Conservation (phyloP, 495 filamentous ascomycete species). For the Aspergillus coremiiformis region DNA sequence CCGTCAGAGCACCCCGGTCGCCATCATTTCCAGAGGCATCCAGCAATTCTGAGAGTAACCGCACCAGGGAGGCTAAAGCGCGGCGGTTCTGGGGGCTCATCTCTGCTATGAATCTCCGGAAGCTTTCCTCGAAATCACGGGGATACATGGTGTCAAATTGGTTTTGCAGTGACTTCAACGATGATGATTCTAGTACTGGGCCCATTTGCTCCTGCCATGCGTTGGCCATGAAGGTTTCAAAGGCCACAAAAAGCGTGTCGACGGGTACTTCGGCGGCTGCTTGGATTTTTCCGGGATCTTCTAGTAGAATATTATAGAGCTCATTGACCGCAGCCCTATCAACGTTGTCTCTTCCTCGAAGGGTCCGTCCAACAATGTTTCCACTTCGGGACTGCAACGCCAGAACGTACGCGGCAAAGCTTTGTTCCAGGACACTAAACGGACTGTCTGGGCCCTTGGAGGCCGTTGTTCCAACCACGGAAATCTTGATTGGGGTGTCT, state of each 20-base stretch:
- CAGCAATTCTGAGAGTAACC: constrained; percentile 78
- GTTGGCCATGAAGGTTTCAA: constrained; percentile 85
- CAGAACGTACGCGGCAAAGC: constrained; percentile 75
- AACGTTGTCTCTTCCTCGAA: constrained; percentile 61
- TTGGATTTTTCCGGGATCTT: constrained; percentile 69
- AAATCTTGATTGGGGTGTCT: constrained; percentile 28
- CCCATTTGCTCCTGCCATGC: constrained; percentile 90
- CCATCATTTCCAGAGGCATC: constrained; percentile 94
- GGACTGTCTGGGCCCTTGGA: constrained; percentile 40
- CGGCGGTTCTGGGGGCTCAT: constrained; percentile 89
- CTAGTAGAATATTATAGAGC: constrained; percentile 80
- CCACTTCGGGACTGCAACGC: constrained; percentile 76
- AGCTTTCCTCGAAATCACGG: constrained; percentile 77
- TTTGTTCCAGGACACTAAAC: constrained; percentile 70
- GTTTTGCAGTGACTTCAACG: constrained; percentile 60
- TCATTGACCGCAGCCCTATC: constrained; percentile 80
- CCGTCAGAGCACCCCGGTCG: constrained; percentile 82
- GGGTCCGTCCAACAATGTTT: constrained; percentile 68
- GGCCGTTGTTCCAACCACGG: constrained; percentile 25
- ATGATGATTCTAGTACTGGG: constrained; percentile 58
- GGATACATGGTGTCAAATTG: constrained; percentile 67
- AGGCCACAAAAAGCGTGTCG: constrained; percentile 87
- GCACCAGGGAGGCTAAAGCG: constrained; percentile 76
- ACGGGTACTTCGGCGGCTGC: constrained; percentile 67
- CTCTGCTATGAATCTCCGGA: constrained; percentile 65